Percentiles rank a stretch among this genome's conserved stretches.
These are phyloP conservation scores for Populus hybrid DNA, from an alignment of 441 rosid genomes.

Conservation along the genomic window DNA sequence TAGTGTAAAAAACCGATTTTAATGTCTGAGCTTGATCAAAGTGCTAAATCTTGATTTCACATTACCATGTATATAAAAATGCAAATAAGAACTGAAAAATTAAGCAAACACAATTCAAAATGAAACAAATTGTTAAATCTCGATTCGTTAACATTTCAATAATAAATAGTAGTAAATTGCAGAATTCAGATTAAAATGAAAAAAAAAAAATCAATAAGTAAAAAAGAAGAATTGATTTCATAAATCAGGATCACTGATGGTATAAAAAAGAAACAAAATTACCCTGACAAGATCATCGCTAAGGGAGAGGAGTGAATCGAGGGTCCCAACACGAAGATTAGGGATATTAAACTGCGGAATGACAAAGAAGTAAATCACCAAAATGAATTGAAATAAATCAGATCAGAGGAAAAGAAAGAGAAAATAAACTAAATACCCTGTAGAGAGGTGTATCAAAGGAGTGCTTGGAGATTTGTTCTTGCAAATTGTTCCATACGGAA, in stretches of 20 bases:
- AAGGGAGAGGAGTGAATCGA: conserved; percentile 93
- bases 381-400: background rate
- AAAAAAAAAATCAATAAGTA: no score
- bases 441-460: conserved; percentile 96
- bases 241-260: no score
- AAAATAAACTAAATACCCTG: conserved; percentile 44
- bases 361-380: conserved; percentile 21
- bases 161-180: no score
- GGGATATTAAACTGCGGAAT: conserved; percentile 80
- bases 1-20: no score
- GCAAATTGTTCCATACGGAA: conserved; percentile 69
- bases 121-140: background rate
- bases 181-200: no score
- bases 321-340: conserved; percentile 96
- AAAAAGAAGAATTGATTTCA: background rate
- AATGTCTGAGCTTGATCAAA: background rate
- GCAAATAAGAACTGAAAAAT: background rate
- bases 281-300: conserved; percentile 96
- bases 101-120: background rate
- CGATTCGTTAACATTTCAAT: background rate
- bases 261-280: conserved; percentile 4
- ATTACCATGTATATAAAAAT: background rate
- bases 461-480: conserved; percentile 87
- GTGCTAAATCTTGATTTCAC: background rate
- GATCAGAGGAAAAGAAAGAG: background rate